These are phyloP conservation scores for Kodamaea neixiangensis DNA, from an alignment of 805 yeast genomes.

Conservation along the genomic window DNA sequence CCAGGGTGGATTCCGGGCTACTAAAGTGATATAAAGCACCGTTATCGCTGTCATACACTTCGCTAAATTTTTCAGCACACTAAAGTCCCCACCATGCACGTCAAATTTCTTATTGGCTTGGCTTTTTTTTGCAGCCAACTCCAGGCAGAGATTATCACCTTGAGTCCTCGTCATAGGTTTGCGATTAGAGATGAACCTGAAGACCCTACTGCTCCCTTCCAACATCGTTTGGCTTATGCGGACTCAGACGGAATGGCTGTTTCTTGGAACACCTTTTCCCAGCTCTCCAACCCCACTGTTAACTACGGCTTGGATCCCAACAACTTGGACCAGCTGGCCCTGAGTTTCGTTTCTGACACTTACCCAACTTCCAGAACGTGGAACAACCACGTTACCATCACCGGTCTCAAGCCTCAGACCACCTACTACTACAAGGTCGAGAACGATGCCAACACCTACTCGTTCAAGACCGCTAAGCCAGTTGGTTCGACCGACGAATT, in stretches of 20 bases:
- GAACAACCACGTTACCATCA: slow-evolving; percentile 16
- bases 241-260: slow-evolving; percentile 15
- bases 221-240: slow-evolving; percentile 17
- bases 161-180: slow-evolving; percentile 7
- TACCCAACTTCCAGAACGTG: slow-evolving; percentile 16
- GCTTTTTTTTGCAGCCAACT: slow-evolving; percentile 5
- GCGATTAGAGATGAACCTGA: slow-evolving; percentile 2
- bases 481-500: slow-evolving; percentile 15
- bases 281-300: slow-evolving; percentile 14
- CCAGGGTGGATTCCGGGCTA: too few species aligned
- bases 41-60: too few species aligned
- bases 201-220: slow-evolving; percentile 6
- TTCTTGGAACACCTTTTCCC: slow-evolving; percentile 16
- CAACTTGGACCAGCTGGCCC: slow-evolving; percentile 12
- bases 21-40: too few species aligned
- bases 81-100: slow-evolving; percentile 1
- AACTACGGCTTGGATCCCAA: slow-evolving; percentile 12
- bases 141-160: slow-evolving; percentile 3
- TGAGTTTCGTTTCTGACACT: slow-evolving; percentile 14
- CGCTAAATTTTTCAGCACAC: neutral
- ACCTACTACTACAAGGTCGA: slow-evolving; percentile 17
- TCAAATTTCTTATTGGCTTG: neutral
- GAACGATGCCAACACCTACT: slow-evolving; percentile 10
- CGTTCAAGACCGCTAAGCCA: slow-evolving; percentile 14
- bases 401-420: slow-evolving; percentile 15